These are phyloP conservation scores for Pulveroboletus sp. DNA, from an alignment of 768 basidiomycete species.

Conservation along the genomic window DNA sequence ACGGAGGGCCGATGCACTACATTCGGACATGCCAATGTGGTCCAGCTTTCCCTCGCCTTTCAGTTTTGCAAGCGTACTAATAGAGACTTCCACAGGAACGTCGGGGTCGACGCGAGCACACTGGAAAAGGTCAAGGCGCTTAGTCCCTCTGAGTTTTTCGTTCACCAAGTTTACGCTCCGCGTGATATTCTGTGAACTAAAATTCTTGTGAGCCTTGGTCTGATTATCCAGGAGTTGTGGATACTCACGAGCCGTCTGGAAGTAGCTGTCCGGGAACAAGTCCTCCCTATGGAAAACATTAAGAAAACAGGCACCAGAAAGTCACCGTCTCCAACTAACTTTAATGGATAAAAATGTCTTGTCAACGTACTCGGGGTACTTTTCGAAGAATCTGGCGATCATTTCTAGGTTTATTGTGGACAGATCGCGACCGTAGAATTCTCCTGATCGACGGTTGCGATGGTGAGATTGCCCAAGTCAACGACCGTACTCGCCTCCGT, in stretches of 20 bases:
- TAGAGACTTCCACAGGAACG: conserved; percentile 43
- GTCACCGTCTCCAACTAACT: conserved; percentile 27
- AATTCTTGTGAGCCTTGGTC: no score
- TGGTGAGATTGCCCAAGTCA: conserved; percentile 19
- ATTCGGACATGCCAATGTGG: conserved; percentile 59
- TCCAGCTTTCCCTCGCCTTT: conserved; percentile 33
- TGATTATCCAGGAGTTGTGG: no score
- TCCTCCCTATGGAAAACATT: conserved; percentile 29
- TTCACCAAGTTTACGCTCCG: conserved; percentile 44
- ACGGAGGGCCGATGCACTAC: conserved; percentile 45
- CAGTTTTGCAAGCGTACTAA: conserved; percentile 41
- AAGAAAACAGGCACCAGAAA: conserved; percentile 23
- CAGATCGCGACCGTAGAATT: conserved; percentile 52
- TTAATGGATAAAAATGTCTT: conserved; percentile 35
- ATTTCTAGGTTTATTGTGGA: conserved; percentile 46
- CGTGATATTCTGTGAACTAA: conserved; percentile 40
- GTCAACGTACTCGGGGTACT: conserved; percentile 34
- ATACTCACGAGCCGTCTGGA: conserved; percentile 31
- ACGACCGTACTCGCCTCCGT: conserved; percentile 39
- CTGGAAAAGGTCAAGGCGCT: no score
- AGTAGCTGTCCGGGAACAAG: accelerated
- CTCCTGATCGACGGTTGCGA: conserved; percentile 42
- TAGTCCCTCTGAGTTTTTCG: conserved; percentile 15
- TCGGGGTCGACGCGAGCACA: background rate
- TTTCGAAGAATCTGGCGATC: conserved; percentile 46